phyloP scores from a whole-genome alignment of 2,329 filamentous ascomycete species.

The Cercospora janseana region DNA sequence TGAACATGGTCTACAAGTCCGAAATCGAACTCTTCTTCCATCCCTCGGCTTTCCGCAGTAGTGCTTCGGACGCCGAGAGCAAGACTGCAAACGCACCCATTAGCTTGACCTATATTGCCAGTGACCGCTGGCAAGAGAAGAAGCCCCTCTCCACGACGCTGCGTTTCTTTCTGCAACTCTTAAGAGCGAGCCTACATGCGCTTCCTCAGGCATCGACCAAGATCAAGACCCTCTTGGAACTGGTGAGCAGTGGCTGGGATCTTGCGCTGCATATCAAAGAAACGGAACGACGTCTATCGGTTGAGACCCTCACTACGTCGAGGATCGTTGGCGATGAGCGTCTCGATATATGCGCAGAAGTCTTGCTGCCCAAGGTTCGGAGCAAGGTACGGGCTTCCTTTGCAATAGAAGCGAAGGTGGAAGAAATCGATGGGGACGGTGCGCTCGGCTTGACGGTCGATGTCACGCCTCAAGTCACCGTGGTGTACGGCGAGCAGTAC shows the following conservation, averaged over 20 bases:
- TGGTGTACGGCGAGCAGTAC: slow-evolving; percentile 76
- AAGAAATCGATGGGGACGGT: slow-evolving; percentile 49
- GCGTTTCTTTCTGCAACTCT: slow-evolving; percentile 72
- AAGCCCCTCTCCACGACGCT: slow-evolving; percentile 62
- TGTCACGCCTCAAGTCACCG: slow-evolving; percentile 49
- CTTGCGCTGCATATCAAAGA: slow-evolving; percentile 59
- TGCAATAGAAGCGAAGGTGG: slow-evolving; percentile 48
- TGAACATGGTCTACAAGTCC: slow-evolving; percentile 72
- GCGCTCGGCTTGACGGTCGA: slow-evolving; percentile 51
- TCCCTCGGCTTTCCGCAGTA: slow-evolving; percentile 55
- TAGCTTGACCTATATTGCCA: slow-evolving; percentile 68
- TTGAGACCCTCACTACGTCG: slow-evolving; percentile 65
- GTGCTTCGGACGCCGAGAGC: slow-evolving; percentile 24
- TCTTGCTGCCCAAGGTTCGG: slow-evolving; percentile 63
- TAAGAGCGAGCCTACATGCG: slow-evolving; percentile 65
- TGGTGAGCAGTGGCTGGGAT: slow-evolving; percentile 65
- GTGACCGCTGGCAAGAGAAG: slow-evolving; percentile 49
- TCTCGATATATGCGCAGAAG: slow-evolving; percentile 58
- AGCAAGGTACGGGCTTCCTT: slow-evolving; percentile 68
- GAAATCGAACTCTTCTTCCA: slow-evolving; percentile 74
- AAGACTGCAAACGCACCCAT: slow-evolving; percentile 53
- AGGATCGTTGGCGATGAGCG: slow-evolving; percentile 63
- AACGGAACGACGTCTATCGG: slow-evolving; percentile 61
- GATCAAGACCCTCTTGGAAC: slow-evolving; percentile 57
- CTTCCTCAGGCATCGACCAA: slow-evolving; percentile 59